Conservation (phyloP, 495 filamentous ascomycete species). For the Darksidea phi region DNA sequence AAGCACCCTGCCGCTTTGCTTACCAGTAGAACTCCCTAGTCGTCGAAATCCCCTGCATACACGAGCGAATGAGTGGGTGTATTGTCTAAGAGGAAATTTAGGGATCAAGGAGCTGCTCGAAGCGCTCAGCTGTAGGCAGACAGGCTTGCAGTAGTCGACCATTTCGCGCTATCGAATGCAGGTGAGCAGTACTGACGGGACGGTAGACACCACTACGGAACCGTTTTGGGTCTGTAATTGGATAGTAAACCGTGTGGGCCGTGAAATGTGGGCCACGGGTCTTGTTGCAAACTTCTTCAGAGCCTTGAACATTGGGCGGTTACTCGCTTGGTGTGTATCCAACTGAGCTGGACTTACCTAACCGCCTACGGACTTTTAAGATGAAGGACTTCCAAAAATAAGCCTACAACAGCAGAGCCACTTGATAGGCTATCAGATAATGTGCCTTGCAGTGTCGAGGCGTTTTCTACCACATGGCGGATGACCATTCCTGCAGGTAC, state of each 20-base stretch:
- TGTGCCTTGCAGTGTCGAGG: slow-evolving; percentile 16
- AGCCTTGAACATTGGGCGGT: too few relatives aligned
- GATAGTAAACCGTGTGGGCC: neutral
- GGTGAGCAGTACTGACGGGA: slow-evolving; percentile 2
- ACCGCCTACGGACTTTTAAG: too few relatives aligned
- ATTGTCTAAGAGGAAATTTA: slow-evolving; percentile 10
- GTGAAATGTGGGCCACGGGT: too few relatives aligned
- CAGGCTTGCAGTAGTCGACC: slow-evolving; percentile 17
- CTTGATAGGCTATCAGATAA: neutral
- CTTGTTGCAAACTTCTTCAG: too few relatives aligned
- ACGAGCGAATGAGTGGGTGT: neutral
- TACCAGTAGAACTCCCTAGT: neutral
- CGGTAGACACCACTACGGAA: neutral
- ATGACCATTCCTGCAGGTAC: neutral
- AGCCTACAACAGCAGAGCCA: neutral
- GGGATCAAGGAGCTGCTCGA: slow-evolving; percentile 7
- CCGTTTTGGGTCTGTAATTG: neutral
- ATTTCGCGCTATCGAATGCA: slow-evolving; percentile 24
- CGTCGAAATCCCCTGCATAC: neutral
- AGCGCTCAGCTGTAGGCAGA: neutral
- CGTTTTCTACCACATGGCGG: neutral
- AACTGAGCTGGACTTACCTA: too few relatives aligned
- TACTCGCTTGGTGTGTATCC: too few relatives aligned
- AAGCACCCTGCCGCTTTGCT: slow-evolving; percentile 19
- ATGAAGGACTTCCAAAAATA: slow-evolving; percentile 9